phyloP scores from a whole-genome alignment of 768 basidiomycete species.

The Daedaleopsis nitida region DNA sequence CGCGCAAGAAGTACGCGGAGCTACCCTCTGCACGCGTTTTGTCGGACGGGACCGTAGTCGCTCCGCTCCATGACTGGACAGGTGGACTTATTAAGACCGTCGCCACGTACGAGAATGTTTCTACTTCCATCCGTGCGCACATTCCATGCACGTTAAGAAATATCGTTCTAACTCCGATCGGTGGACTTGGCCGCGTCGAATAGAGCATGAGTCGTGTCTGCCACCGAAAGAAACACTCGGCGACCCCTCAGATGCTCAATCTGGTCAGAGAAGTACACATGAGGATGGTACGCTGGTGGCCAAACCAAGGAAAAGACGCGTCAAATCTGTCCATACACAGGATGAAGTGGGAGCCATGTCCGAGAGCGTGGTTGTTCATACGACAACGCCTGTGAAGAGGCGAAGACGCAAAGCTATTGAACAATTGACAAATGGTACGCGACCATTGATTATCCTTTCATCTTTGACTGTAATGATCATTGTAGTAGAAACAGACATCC shows the following conservation, averaged over 20 bases:
- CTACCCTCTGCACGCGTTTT: conserved; percentile 52
- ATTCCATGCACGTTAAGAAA: conserved; percentile 6
- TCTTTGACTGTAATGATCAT: not conserved
- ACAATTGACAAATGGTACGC: conserved; percentile 1
- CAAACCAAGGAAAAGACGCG: conserved; percentile 8
- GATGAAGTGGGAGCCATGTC: not conserved
- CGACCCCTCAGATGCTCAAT: not conserved
- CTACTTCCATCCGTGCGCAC: conserved; percentile 19
- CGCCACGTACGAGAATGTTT: not conserved
- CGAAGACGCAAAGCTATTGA: conserved; percentile 2
- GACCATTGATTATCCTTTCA: not conserved
- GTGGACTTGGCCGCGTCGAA: not conserved
- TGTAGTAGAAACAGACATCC: not conserved
- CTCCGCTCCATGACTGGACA: conserved; percentile 46
- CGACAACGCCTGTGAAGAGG: not conserved
- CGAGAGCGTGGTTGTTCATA: too few species aligned
- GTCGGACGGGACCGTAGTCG: conserved; percentile 45
- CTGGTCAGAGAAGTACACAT: not conserved
- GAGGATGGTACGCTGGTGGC: not conserved
- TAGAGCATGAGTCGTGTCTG: not conserved
- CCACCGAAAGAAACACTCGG: not conserved
- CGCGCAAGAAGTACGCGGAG: conserved; percentile 57
- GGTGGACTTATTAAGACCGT: conserved; percentile 30
- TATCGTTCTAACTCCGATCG: conserved; percentile 2
- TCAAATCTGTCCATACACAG: not conserved